Evolutionary conservation across 176 grass and related monocot species (phyloP).

Genomic region (Carex littledalei): DNA sequence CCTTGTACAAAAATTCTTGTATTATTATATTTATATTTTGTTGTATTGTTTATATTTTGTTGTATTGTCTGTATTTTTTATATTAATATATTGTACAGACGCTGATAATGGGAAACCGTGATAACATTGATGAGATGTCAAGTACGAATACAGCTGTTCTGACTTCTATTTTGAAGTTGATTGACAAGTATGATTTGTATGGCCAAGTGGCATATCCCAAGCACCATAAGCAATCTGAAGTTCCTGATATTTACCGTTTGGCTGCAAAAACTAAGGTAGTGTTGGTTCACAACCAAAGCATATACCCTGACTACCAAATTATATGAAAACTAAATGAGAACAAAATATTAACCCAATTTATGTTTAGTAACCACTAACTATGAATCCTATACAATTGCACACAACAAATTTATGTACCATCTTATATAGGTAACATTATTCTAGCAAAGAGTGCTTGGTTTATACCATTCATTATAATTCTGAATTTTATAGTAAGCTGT

Average conservation of each 20-base stretch:
- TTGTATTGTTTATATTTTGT: not conserved
- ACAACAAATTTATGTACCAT: not conserved
- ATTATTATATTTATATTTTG: constrained; percentile 4
- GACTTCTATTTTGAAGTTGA: constrained; percentile 67
- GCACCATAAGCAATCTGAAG: constrained; percentile 86
- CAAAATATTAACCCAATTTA: not conserved
- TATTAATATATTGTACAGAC: constrained; percentile 38
- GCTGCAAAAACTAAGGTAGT: constrained; percentile 75
- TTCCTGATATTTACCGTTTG: constrained; percentile 73
- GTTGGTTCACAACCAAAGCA: not conserved
- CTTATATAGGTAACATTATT: not conserved
- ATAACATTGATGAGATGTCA: constrained; percentile 86
- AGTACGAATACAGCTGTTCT: constrained; percentile 67
- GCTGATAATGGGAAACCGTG: constrained; percentile 88
- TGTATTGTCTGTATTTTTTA: not conserved
- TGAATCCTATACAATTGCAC: not conserved
- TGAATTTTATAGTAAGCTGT: not conserved
- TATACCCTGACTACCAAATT: not conserved
- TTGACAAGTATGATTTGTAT: constrained; percentile 92
- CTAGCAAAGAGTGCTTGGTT: not conserved
- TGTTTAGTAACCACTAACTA: not conserved
- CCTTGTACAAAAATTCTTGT: constrained; percentile 40
- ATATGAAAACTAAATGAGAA: not conserved
- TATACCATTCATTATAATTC: not conserved
- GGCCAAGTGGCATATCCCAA: constrained; percentile 84